Percentiles rank a stretch among this genome's conserved stretches.
Conservation (phyloP, 2,329 filamentous ascomycete species). For the Hypoxylon sp. region DNA sequence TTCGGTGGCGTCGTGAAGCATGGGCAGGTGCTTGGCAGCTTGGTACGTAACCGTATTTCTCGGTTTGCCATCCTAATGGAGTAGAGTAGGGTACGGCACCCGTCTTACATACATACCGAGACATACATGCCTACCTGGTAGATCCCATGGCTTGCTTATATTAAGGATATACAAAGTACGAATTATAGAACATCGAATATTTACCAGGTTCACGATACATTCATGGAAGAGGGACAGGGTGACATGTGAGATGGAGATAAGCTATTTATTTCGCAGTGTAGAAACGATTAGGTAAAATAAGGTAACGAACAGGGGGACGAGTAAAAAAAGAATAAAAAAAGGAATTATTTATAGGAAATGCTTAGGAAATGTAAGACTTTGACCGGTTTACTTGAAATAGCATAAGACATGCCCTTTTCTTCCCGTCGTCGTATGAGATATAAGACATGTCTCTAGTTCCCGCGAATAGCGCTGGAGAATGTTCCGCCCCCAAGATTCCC, state of each 20-base stretch:
- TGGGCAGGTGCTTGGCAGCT: not conserved
- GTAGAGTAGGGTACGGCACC: conserved; percentile 10
- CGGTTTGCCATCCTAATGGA: not conserved
- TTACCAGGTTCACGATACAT: not conserved
- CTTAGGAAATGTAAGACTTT: no score
- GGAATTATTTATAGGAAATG: no score
- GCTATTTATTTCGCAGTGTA: no score
- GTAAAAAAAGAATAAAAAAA: not conserved
- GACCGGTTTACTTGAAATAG: no score
- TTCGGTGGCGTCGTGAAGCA: conserved; percentile 12
- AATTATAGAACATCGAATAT: not conserved
- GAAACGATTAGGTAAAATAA: not conserved
- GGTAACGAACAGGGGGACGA: not conserved
- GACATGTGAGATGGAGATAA: not conserved
- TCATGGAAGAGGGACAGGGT: not conserved
- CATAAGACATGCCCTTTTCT: no score
- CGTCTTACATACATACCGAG: conserved; percentile 26
- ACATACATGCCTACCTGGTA: not conserved
- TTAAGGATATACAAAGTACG: no score
- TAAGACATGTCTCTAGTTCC: conserved; percentile 7
- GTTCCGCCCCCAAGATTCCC: conserved; percentile 3
- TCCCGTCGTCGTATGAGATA: no score
- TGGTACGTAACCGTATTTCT: not conserved
- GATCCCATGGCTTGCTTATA: no score
- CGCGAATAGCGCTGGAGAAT: conserved; percentile 28